Evolutionary conservation across 805 yeast species (phyloP).

Genomic region (Lipomyces sp.): DNA sequence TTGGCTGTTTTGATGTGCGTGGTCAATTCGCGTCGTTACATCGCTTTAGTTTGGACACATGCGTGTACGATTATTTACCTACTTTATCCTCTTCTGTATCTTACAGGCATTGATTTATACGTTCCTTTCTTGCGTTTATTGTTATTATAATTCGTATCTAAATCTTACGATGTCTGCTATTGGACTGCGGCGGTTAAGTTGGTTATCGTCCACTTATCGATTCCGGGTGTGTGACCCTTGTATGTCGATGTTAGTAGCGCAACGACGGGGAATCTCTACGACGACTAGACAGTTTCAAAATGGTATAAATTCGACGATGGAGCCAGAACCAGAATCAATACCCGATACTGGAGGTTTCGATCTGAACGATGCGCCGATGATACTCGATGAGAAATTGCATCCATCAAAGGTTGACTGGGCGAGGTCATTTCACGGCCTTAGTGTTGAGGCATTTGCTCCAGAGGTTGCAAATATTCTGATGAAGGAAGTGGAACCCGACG

Average conservation of each 20-base stretch:
- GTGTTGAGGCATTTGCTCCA: slow-evolving; percentile 71
- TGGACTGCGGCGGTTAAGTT: not conserved
- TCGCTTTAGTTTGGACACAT: not conserved
- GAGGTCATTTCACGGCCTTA: slow-evolving; percentile 83
- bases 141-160: not conserved
- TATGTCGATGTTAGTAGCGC: not conserved
- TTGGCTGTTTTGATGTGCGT: not conserved
- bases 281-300: not conserved
- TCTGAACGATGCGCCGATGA: slow-evolving; percentile 21
- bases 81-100: not conserved
- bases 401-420: slow-evolving; percentile 67
- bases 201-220: not conserved
- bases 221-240: not conserved
- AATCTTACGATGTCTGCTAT: not conserved
- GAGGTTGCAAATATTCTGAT: slow-evolving; percentile 64
- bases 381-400: slow-evolving; percentile 3
- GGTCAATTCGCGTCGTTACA: not conserved
- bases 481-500: slow-evolving; percentile 66
- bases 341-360: not conserved
- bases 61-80: not conserved
- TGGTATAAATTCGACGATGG: not conserved
- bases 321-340: not conserved
- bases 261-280: not conserved
- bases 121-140: not conserved
- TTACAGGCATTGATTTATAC: not conserved